Evolutionary conservation across 352 stramenopile species (phyloP), one percentile per base, ranked within the genome.

Genomic region (Globisporangium irregulare): DNA sequence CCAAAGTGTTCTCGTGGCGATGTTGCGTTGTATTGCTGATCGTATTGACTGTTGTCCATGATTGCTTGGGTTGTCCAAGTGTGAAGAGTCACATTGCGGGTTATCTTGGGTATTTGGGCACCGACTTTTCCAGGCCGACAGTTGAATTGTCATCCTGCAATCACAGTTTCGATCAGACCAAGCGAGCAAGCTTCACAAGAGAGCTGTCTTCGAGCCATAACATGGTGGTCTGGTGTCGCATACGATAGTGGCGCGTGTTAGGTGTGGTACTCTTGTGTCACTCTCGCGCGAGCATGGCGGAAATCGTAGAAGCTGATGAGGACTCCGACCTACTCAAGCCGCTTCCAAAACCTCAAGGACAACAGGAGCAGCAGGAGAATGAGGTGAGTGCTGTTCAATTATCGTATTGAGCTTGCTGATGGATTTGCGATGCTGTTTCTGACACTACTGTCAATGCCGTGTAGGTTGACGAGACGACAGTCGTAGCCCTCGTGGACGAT

Each of bases 401-500:
- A 8, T 50, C 15, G 15, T 22, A 29, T 27, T 32, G n/a, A 55
- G 50, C n/a, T 32, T 7, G 24, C n/a, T 32, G 53, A n/a, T 32
- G 53, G 4, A 4, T 62, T 46, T 61, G 6, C 32, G 10, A 48
- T 8, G 32, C 2, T 27, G 34, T 18, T 54, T 10, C 36, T 51
- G 29, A 54, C 3, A 25, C 3, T 50, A 10, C 15, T 18, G n/a
- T 34, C 12, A n/a, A 18, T 60, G 20, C 15, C 32, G 22, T n/a
- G 10, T 12, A 51, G 20, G 41, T 43, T 36, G 58, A 56, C 22
- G 59, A 34, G 34, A 25, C 25, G 12, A 51, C 66, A 15, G 43
- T 79, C 20, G 55, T 74, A 14, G 36, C 68, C 43, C 72, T 82
- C 22, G 66, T 84, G 8, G 43, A 86, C 61, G 66, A 70, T 12